Conservation (phyloP, 345 rosid species). For the Rhodomyrtus tomentosa region DNA sequence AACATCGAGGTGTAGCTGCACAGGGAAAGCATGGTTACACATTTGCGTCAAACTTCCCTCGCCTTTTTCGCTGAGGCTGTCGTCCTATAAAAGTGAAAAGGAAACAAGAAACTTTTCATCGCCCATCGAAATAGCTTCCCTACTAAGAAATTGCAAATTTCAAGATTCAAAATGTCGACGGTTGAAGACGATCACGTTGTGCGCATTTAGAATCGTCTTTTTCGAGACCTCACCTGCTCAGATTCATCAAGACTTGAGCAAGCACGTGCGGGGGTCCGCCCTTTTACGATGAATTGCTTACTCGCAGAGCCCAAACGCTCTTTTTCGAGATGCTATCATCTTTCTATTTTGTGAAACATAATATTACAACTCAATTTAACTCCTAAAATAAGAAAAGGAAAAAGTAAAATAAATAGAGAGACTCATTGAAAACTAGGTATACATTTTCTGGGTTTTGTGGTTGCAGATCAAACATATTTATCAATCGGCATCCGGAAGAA, state of each 20-base stretch:
- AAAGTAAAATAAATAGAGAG: not conserved
- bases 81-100: not conserved
- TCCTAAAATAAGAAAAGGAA: not conserved
- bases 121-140: not conserved
- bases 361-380: not conserved
- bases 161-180: not conserved
- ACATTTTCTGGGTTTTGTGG: not conserved
- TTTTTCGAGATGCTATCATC: not conserved
- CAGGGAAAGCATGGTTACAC: not conserved
- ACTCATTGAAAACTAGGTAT: not conserved
- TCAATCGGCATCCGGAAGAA: not conserved
- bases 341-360: not conserved
- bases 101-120: not conserved
- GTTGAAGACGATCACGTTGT: no score
- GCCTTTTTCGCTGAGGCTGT: not conserved
- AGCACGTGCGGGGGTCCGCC: not conserved
- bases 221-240: no score
- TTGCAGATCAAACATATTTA: not conserved
- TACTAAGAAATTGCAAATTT: not conserved
- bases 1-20: not conserved
- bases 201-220: not conserved
- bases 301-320: not conserved
- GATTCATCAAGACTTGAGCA: not conserved
- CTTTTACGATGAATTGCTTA: not conserved
- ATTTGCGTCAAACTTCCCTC: not conserved